Evolutionary conservation across 2,329 filamentous ascomycete genomes (phyloP).

Genomic region (Diatrype stigma): DNA sequence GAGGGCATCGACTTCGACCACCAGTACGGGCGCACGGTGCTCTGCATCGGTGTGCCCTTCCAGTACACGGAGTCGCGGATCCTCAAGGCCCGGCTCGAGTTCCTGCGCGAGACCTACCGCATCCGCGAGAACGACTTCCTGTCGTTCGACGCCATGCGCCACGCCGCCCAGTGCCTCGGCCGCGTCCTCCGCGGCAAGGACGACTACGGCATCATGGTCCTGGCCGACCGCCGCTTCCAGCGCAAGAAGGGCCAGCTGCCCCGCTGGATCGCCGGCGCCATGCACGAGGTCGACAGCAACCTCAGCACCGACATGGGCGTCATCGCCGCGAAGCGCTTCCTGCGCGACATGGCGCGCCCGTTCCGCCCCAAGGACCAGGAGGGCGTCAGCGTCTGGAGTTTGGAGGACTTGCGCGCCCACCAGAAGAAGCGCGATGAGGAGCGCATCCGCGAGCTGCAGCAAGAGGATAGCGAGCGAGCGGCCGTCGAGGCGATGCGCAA

Average conservation of each 20-base stretch:
- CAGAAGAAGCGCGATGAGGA: constrained; percentile 72
- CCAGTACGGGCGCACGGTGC: constrained; percentile 91
- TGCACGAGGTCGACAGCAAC: constrained; percentile 81
- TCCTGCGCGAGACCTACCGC: constrained; percentile 92
- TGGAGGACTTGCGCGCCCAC: constrained; percentile 71
- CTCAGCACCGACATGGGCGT: constrained; percentile 95
- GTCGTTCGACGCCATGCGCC: constrained; percentile 99
- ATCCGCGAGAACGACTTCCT: constrained; percentile 97
- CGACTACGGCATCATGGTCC: constrained; percentile 99
- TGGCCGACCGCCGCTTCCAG: constrained; percentile 89
- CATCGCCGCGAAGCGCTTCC: constrained; percentile 80
- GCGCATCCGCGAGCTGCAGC: constrained; percentile 59
- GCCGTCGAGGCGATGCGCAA: constrained; percentile 21
- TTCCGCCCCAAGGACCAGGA: constrained; percentile 81
- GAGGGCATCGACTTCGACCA: constrained; percentile 99
- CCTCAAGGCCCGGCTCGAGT: constrained; percentile 90
- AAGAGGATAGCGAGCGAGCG: constrained; percentile 31
- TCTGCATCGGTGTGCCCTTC: constrained; percentile 96
- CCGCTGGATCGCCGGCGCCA: constrained; percentile 91
- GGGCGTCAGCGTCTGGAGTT: constrained; percentile 88
- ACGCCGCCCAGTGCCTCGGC: constrained; percentile 92
- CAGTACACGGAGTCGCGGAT: constrained; percentile 98
- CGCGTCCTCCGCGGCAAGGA: constrained; percentile 95
- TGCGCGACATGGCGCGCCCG: constrained; percentile 87
- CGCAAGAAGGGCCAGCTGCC: constrained; percentile 88